Conservation (phyloP, 345 rosid species). For the Populus davidiana region DNA sequence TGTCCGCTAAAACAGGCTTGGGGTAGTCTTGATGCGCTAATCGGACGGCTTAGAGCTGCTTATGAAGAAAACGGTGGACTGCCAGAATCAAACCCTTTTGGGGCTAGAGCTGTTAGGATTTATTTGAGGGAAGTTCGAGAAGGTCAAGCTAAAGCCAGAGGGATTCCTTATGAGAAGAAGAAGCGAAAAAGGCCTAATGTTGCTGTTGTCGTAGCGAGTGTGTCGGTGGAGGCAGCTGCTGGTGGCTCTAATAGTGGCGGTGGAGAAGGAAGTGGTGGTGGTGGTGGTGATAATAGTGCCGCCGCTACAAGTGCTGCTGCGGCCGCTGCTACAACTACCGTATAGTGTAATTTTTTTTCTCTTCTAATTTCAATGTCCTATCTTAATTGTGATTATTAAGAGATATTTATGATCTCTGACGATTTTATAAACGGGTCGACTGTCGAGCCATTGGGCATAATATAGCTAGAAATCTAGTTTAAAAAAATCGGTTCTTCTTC, state of each 20-base stretch:
- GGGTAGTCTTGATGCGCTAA: conserved; percentile 36
- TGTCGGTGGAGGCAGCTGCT: background rate
- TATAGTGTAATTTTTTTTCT: conserved; percentile 15
- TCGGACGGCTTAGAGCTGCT: conserved; percentile 33
- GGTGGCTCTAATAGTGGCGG: background rate
- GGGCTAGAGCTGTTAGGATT: conserved; percentile 32
- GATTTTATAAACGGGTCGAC: background rate
- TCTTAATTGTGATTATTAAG: conserved; percentile 23
- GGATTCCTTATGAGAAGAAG: conserved; percentile 38
- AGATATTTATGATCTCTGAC: background rate
- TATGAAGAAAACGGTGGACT: conserved; percentile 32
- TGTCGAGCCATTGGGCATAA: background rate
- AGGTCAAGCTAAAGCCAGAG: conserved; percentile 33
- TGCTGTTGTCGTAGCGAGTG: background rate
- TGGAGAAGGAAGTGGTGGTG: conserved; percentile 3
- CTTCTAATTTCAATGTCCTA: background rate
- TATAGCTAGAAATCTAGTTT: conserved; percentile 1
- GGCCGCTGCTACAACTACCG: conserved; percentile 19
- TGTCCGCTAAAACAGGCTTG: conserved; percentile 35
- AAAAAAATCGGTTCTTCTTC: background rate
- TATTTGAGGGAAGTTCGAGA: conserved; percentile 33
- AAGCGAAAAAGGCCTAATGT: conserved; percentile 23
- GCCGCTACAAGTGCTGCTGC: conserved; percentile 1
- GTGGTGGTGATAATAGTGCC: background rate
- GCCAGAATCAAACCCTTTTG: conserved; percentile 34